Percentiles rank a stretch among this genome's conserved stretches.
Conservation (phyloP, 371 early-diverging fungal species). For the Fennellomyces sp. region DNA sequence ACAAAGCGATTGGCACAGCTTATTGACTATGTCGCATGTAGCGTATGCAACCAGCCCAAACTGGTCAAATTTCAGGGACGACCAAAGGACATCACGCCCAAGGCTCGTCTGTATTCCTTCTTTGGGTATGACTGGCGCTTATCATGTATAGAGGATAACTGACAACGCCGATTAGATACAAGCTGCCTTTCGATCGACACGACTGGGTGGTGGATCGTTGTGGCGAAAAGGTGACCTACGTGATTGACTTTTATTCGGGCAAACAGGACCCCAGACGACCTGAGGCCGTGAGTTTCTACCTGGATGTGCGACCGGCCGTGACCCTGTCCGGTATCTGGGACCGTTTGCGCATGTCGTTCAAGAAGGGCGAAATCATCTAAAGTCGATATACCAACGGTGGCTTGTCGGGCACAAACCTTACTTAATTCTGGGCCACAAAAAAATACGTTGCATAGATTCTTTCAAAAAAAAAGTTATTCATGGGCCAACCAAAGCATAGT, state of each 20-base stretch:
- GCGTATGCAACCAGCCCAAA: slow-evolving; percentile 69
- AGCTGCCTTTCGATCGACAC: slow-evolving; percentile 93
- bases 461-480: neutral
- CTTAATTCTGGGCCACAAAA: no score
- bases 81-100: slow-evolving; percentile 83
- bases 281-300: slow-evolving; percentile 71
- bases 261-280: slow-evolving; percentile 62
- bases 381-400: neutral
- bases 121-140: slow-evolving; percentile 56
- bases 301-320: slow-evolving; percentile 89
- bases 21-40: slow-evolving; percentile 25
- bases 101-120: slow-evolving; percentile 74
- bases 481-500: slow-evolving; percentile 3
- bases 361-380: slow-evolving; percentile 40
- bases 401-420: no score
- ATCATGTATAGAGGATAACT: neutral
- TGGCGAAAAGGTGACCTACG: slow-evolving; percentile 88
- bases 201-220: slow-evolving; percentile 97
- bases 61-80: slow-evolving; percentile 87
- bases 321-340: slow-evolving; percentile 60
- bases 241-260: slow-evolving; percentile 94
- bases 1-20: no score
- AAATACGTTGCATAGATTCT: neutral
- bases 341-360: slow-evolving; percentile 49
- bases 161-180: slow-evolving; percentile 38